Conservation (phyloP, 2,329 filamentous ascomycete species). For the Calonectria pseudoreteaudii region DNA sequence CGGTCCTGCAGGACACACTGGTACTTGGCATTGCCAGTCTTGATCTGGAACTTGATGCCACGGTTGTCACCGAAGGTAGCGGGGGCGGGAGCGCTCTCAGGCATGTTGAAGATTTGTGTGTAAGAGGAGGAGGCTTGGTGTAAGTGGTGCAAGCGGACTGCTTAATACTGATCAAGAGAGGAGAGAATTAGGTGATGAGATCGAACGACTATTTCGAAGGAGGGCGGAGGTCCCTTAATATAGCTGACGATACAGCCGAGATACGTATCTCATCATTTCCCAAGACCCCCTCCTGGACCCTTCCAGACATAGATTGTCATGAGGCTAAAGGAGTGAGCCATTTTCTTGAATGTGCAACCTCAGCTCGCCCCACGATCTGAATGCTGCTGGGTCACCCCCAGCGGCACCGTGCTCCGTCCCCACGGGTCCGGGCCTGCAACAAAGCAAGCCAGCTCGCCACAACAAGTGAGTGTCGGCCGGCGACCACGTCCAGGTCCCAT, state of each 20-base stretch:
- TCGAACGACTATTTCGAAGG: background rate
- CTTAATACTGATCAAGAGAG: background rate
- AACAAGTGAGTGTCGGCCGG: conserved; percentile 13
- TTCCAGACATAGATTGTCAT: conserved; percentile 12
- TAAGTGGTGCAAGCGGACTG: conserved; percentile 16
- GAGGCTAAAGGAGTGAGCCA: conserved; percentile 45
- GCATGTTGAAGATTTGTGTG: conserved; percentile 33
- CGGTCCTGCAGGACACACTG: conserved; percentile 59
- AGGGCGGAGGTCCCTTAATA: conserved; percentile 38
- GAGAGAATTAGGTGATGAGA: conserved; percentile 4
- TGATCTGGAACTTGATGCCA: conserved; percentile 60
- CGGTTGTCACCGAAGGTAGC: conserved; percentile 50
- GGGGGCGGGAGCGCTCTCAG: conserved; percentile 38
- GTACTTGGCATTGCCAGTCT: conserved; percentile 54
- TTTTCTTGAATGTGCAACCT: conserved; percentile 39
- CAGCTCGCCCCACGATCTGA: conserved; percentile 45
- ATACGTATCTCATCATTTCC: conserved; percentile 40
- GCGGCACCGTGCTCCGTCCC: conserved; percentile 28
- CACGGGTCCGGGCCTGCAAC: conserved; percentile 20
- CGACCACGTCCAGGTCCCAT: conserved; percentile 15
- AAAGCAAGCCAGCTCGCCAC: conserved; percentile 15
- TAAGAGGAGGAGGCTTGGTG: conserved; percentile 2
- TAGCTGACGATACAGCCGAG: conserved; percentile 31
- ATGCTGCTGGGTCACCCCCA: conserved; percentile 31
- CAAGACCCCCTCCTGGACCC: conserved; percentile 30